These are phyloP conservation scores for Daldinia loculata DNA, from an alignment of 495 filamentous ascomycete species.

Conservation along the genomic window DNA sequence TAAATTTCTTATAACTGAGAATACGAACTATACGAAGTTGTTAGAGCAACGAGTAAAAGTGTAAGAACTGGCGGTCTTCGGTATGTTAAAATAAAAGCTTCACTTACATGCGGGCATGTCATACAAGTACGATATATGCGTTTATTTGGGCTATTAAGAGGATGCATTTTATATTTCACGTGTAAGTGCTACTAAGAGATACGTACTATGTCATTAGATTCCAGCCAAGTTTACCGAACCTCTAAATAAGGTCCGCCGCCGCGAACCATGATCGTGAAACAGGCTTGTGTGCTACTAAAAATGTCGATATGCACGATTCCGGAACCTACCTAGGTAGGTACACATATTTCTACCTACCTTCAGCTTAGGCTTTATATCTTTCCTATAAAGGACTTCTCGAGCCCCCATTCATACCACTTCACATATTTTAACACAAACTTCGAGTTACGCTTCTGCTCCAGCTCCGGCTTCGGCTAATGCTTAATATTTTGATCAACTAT, in stretches of 20 bases:
- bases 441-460: not conserved
- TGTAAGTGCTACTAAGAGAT: no score
- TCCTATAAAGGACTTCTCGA: not conserved
- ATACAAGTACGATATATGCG: no score
- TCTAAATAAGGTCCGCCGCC: slow-evolving; percentile 22
- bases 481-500: slow-evolving; percentile 24
- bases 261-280: slow-evolving; percentile 11
- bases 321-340: not conserved
- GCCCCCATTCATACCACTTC: not conserved
- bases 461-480: not conserved
- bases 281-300: not conserved
- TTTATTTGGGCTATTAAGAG: no score
- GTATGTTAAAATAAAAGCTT: no score
- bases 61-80: no score
- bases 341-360: not conserved
- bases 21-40: no score
- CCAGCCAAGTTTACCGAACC: not conserved
- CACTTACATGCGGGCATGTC: no score
- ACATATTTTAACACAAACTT: not conserved
- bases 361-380: not conserved
- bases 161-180: no score
- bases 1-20: no score
- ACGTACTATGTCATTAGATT: not conserved
- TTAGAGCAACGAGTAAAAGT: no score
- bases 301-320: slow-evolving; percentile 11